Evolutionary conservation across 2,329 filamentous ascomycete genomes (phyloP).

Genomic region (Fonsecaea multimorphosa): DNA sequence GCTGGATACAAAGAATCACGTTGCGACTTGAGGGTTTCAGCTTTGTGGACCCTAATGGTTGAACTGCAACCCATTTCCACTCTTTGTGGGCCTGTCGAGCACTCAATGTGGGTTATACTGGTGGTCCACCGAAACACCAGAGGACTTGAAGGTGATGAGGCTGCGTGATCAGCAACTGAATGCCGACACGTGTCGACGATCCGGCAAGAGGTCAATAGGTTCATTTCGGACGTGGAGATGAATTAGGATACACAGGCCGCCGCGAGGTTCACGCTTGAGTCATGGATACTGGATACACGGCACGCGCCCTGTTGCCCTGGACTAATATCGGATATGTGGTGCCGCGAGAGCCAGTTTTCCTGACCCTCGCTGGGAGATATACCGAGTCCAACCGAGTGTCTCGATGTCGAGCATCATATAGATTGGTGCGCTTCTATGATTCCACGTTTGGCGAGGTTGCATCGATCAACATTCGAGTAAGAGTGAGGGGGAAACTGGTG

Average conservation of each 20-base stretch:
- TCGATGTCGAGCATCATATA: not conserved
- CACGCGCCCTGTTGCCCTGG: not conserved
- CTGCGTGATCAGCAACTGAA: slow-evolving; percentile 18
- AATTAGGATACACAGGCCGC: not conserved
- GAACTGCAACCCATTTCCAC: slow-evolving; percentile 1
- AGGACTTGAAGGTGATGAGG: not conserved
- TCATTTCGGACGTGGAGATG: not conserved
- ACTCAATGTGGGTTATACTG: not conserved
- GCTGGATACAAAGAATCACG: not conserved
- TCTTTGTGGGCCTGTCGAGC: not conserved
- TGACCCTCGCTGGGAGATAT: slow-evolving; percentile 5
- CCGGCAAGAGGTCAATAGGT: slow-evolving; percentile 8
- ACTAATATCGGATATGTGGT: slow-evolving; percentile 2
- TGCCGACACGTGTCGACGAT: slow-evolving; percentile 22
- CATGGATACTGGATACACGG: slow-evolving; percentile 6
- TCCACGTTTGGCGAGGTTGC: slow-evolving; percentile 1
- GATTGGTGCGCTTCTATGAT: slow-evolving; percentile 6
- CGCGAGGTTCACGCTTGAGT: not conserved
- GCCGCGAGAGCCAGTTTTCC: not conserved
- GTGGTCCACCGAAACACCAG: not conserved
- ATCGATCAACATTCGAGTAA: slow-evolving; percentile 13
- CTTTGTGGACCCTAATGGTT: not conserved
- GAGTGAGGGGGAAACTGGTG: not conserved
- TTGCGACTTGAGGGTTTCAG: not conserved
- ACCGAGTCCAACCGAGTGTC: slow-evolving; percentile 1